Conservation (phyloP, 1,284 basidiomycete species). For the Pulveroboletus ridleyi region DNA sequence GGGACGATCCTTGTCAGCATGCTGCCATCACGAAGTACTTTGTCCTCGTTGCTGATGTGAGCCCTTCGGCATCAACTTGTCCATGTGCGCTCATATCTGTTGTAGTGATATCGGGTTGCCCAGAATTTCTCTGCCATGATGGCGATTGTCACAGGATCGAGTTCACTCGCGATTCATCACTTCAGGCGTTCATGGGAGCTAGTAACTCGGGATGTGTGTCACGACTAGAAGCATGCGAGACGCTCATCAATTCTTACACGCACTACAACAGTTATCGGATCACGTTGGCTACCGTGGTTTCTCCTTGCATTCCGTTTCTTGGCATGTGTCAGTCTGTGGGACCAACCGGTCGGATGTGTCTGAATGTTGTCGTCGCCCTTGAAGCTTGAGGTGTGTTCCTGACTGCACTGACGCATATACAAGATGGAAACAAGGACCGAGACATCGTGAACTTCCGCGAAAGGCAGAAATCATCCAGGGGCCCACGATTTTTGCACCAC, state of each 20-base stretch:
- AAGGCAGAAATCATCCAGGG: slow-evolving; percentile 72
- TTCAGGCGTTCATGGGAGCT: slow-evolving; percentile 83
- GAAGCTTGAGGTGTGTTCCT: slow-evolving; percentile 70
- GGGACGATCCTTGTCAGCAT: slow-evolving; percentile 75
- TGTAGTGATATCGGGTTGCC: slow-evolving; percentile 67
- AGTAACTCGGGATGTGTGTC: slow-evolving; percentile 59
- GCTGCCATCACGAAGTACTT: slow-evolving; percentile 78
- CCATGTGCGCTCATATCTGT: slow-evolving; percentile 19
- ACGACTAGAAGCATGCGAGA: slow-evolving; percentile 54
- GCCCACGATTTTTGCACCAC: no score
- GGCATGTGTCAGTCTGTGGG: slow-evolving; percentile 48
- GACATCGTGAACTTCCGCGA: slow-evolving; percentile 85
- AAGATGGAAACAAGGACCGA: slow-evolving; percentile 83
- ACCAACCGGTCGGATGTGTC: background rate
- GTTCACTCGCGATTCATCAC: slow-evolving; percentile 77
- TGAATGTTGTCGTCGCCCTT: background rate
- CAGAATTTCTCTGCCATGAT: slow-evolving; percentile 84
- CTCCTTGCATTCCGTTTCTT: slow-evolving; percentile 86
- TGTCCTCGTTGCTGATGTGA: slow-evolving; percentile 78
- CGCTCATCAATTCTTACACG: slow-evolving; percentile 67
- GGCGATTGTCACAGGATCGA: slow-evolving; percentile 81
- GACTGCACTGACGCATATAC: slow-evolving; percentile 83
- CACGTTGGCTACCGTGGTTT: slow-evolving; percentile 61
- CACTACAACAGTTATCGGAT: slow-evolving; percentile 81
- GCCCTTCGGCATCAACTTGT: slow-evolving; percentile 32